phyloP scores from a whole-genome alignment of 1,284 basidiomycete genomes.

The Bjerkandera adusta region DNA sequence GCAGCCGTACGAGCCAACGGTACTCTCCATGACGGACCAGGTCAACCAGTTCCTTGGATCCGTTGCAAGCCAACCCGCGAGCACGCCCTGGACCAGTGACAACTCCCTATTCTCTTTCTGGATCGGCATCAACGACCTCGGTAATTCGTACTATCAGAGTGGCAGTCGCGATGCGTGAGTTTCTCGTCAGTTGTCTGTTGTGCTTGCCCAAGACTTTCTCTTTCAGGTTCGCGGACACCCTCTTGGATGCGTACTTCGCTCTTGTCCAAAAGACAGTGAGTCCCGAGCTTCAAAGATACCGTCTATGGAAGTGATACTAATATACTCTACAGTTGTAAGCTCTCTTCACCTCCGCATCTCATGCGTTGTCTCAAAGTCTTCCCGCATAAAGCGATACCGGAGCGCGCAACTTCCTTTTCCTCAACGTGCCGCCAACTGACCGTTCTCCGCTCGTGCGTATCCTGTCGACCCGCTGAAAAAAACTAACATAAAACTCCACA shows the following conservation, averaged over 20 bases:
- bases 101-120: slow-evolving; percentile 57
- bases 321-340: slow-evolving; percentile 5
- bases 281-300: too few relatives aligned
- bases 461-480: neutral
- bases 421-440: slow-evolving; percentile 56
- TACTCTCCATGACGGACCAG: slow-evolving; percentile 53
- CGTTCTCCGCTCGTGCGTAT: slow-evolving; percentile 47
- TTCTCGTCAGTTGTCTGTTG: neutral
- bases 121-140: slow-evolving; percentile 65
- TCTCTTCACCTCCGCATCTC: too few relatives aligned
- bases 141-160: slow-evolving; percentile 45
- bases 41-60: slow-evolving; percentile 48
- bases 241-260: slow-evolving; percentile 52
- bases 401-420: slow-evolving; percentile 57
- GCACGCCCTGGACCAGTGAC: slow-evolving; percentile 48
- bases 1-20: slow-evolving; percentile 44
- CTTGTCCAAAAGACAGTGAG: slow-evolving; percentile 53
- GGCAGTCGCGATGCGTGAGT: slow-evolving; percentile 50
- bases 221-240: slow-evolving; percentile 44
- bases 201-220: neutral
- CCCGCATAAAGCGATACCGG: slow-evolving; percentile 36
- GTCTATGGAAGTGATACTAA: too few relatives aligned
- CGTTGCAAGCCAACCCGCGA: slow-evolving; percentile 42
- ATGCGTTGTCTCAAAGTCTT: neutral
- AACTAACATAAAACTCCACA: slow-evolving; percentile 21